Percentiles rank a stretch among this genome's conserved stretches.
Conservation (phyloP, 805 yeast genomes). For the Wickerhamomyces kurtzmanii region DNA sequence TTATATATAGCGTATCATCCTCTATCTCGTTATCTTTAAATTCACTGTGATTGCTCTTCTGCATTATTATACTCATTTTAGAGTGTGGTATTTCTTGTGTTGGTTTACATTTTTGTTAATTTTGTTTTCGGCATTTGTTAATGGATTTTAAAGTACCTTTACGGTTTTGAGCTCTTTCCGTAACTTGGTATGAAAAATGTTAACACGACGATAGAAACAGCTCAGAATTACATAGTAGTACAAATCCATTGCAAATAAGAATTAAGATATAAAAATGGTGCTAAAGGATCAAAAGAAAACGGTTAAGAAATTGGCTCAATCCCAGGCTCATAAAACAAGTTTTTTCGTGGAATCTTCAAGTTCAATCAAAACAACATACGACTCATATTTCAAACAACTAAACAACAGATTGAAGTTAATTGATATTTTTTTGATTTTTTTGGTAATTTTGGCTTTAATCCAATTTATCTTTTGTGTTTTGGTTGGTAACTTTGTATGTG, state of each 20-base stretch:
- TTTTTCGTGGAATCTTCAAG: conserved; percentile 19
- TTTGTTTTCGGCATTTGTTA: not conserved
- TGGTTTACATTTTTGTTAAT: not conserved
- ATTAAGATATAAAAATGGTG: conserved; percentile 1
- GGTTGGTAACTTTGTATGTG: conserved; percentile 81
- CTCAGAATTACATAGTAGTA: too few relatives aligned
- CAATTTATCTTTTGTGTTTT: conserved; percentile 73
- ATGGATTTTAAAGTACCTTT: not conserved
- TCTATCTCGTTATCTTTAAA: conserved; percentile 6
- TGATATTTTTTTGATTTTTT: conserved; percentile 66
- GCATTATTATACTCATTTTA: not conserved
- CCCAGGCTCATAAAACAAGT: conserved; percentile 13
- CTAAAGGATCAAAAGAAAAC: conserved; percentile 1
- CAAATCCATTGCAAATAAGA: too few relatives aligned
- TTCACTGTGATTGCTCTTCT: conserved; percentile 7
- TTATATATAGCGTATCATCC: conserved; percentile 14
- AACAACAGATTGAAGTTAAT: conserved; percentile 49
- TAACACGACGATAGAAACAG: too few relatives aligned
- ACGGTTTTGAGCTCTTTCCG: not conserved
- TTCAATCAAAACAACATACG: conserved; percentile 20
- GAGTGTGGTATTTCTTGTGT: not conserved
- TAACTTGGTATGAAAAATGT: not conserved
- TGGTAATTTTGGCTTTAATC: conserved; percentile 63
- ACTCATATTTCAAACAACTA: conserved; percentile 21
- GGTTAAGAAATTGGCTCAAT: conserved; percentile 9